Conservation (phyloP, 2,329 filamentous ascomycete species). For the Talaromyces sp. region DNA sequence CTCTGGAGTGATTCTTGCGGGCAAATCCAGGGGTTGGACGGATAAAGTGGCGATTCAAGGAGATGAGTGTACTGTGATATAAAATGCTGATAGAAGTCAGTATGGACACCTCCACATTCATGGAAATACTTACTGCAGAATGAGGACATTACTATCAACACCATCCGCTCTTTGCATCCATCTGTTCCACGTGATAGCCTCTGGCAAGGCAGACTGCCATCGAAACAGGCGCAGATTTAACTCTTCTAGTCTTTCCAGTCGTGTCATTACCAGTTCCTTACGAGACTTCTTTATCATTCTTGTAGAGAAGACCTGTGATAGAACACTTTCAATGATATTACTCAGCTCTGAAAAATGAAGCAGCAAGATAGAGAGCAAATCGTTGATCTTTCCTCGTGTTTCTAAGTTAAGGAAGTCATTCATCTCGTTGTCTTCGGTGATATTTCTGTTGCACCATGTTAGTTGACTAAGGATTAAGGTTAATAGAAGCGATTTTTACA, state of each 20-base stretch:
- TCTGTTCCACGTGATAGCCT: background rate
- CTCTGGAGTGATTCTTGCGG: background rate
- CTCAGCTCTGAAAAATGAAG: background rate
- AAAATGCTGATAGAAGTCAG: background rate
- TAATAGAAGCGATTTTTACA: background rate
- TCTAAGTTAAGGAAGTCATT: background rate
- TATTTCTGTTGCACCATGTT: background rate
- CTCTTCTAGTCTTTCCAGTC: background rate
- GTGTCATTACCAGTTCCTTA: background rate
- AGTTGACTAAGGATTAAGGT: background rate
- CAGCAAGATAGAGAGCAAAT: background rate
- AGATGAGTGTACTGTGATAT: background rate
- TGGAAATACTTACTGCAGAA: background rate
- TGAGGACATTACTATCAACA: background rate
- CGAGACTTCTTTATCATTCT: background rate
- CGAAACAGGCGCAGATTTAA: background rate
- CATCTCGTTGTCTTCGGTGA: background rate
- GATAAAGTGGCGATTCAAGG: background rate
- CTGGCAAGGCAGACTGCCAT: background rate
- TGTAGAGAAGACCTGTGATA: background rate
- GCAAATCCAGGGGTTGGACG: background rate
- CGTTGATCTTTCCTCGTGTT: background rate
- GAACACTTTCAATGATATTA: background rate
- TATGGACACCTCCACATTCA: background rate
- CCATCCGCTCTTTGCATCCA: background rate